These are phyloP conservation scores for Aspergillus ochraceus DNA, from an alignment of 2,329 filamentous ascomycete species.

Conservation along the genomic window DNA sequence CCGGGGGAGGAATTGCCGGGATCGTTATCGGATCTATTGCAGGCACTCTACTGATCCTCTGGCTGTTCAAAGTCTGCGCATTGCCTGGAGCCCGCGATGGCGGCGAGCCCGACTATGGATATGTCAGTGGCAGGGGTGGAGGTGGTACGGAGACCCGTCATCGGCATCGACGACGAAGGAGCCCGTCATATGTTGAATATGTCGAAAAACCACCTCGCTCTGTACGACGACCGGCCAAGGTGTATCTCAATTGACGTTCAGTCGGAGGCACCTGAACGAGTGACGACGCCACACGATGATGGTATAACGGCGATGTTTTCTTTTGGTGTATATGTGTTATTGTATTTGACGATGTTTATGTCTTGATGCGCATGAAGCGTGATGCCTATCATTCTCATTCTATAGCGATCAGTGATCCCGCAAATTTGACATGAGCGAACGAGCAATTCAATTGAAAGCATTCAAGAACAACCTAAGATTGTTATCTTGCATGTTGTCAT, in stretches of 20 bases:
- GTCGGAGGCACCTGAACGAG: background rate
- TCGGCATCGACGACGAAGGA: conserved; percentile 23
- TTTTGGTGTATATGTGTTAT: background rate
- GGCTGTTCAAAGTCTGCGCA: conserved; percentile 34
- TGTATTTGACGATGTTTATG: background rate
- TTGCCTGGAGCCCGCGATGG: conserved; percentile 24
- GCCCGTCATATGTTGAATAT: conserved; percentile 30
- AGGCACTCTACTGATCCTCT: conserved; percentile 36
- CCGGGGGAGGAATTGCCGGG: conserved; percentile 39
- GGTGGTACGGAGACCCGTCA: conserved; percentile 19
- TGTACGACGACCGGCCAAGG: conserved; percentile 36
- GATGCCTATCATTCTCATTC: no score
- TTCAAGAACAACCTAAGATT: no score
- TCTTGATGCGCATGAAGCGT: no score
- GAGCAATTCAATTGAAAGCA: no score
- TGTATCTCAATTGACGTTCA: conserved; percentile 29
- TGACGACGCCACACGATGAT: background rate
- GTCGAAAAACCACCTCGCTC: conserved; percentile 31
- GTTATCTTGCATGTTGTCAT: no score
- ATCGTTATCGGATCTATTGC: conserved; percentile 43
- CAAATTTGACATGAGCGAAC: no score
- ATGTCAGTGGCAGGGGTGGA: conserved; percentile 13
- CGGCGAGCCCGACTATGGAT: conserved; percentile 25
- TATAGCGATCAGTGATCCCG: no score
- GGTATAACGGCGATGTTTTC: background rate